Percentiles rank a stretch among this genome's conserved stretches.
Evolutionary conservation across 768 basidiomycete species (phyloP).

Genomic region (Lyophyllum semitale): DNA sequence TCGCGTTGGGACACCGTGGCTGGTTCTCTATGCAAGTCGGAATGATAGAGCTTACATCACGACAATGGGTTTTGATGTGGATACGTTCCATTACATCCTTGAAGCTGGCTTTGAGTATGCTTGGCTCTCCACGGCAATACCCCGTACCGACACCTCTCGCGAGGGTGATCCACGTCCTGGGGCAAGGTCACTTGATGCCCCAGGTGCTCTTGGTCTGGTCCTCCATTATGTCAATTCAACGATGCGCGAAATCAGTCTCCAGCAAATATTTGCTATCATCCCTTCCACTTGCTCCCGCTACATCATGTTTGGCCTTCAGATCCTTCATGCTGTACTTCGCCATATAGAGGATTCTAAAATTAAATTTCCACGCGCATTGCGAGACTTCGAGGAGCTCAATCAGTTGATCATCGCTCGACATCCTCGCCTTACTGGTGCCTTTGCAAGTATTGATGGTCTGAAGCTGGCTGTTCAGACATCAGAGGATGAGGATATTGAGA

Average conservation of each 20-base stretch:
- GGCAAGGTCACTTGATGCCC: slow-evolving; percentile 36
- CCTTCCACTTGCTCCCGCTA: slow-evolving; percentile 38
- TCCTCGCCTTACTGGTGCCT: slow-evolving; percentile 36
- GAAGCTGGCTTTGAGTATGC: no score
- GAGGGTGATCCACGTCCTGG: slow-evolving; percentile 31
- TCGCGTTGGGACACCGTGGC: neutral
- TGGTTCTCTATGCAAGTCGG: slow-evolving; percentile 24
- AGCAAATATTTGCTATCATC: slow-evolving; percentile 47
- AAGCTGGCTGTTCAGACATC: slow-evolving; percentile 35
- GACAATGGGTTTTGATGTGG: slow-evolving; percentile 43
- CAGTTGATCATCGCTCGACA: slow-evolving; percentile 27
- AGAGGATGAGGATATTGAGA: no score
- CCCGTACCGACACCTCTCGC: slow-evolving; percentile 28
- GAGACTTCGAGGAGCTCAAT: slow-evolving; percentile 28
- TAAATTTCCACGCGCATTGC: slow-evolving; percentile 21
- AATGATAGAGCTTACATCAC: slow-evolving; percentile 44
- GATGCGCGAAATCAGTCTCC: slow-evolving; percentile 39
- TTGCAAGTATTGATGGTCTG: slow-evolving; percentile 42
- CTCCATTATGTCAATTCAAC: slow-evolving; percentile 45
- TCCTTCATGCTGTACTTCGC: slow-evolving; percentile 31
- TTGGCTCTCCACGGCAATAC: slow-evolving; percentile 32
- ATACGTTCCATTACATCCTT: slow-evolving; percentile 37
- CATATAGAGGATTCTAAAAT: slow-evolving; percentile 30
- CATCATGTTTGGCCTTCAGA: slow-evolving; percentile 30
- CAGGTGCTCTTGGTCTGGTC: slow-evolving; percentile 40